phyloP scores from a whole-genome alignment of 2,329 filamentous ascomycete species.

The Elsinoe australis region DNA sequence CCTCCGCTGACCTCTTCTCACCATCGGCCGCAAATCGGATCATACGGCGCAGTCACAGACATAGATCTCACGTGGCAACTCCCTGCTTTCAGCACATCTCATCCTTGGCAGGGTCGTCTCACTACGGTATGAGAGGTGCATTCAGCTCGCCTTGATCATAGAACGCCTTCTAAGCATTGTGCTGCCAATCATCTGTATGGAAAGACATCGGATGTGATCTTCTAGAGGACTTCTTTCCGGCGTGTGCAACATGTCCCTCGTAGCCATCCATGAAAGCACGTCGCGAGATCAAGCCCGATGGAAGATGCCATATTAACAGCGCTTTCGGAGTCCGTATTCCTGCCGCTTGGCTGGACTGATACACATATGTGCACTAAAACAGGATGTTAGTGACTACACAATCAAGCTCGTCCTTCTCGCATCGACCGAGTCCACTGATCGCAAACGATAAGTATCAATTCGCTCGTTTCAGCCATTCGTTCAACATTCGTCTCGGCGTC shows the following conservation, averaged over 20 bases:
- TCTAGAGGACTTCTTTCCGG: too few relatives aligned
- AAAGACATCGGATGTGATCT: slow-evolving; percentile 1
- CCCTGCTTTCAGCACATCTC: not conserved
- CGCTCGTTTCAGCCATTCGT: not conserved
- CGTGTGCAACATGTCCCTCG: not conserved
- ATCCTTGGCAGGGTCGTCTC: not conserved
- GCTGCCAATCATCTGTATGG: not conserved
- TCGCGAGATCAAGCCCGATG: too few relatives aligned
- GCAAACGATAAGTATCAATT: not conserved
- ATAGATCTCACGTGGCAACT: slow-evolving; percentile 9
- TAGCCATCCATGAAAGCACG: not conserved
- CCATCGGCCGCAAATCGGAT: not conserved
- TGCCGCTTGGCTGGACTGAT: too few relatives aligned
- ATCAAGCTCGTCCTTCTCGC: too few relatives aligned
- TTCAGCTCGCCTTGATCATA: slow-evolving; percentile 4
- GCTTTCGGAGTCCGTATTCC: too few relatives aligned
- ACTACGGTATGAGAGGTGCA: slow-evolving; percentile 5
- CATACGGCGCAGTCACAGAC: not conserved
- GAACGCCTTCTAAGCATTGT: not conserved
- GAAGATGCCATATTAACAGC: too few relatives aligned
- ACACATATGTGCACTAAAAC: too few relatives aligned
- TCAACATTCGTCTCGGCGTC: too few relatives aligned
- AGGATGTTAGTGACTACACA: too few relatives aligned
- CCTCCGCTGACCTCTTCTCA: not conserved
- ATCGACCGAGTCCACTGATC: too few relatives aligned